Conservation (phyloP, 2,329 filamentous ascomycete genomes). For the Aspergillus sergii region DNA sequence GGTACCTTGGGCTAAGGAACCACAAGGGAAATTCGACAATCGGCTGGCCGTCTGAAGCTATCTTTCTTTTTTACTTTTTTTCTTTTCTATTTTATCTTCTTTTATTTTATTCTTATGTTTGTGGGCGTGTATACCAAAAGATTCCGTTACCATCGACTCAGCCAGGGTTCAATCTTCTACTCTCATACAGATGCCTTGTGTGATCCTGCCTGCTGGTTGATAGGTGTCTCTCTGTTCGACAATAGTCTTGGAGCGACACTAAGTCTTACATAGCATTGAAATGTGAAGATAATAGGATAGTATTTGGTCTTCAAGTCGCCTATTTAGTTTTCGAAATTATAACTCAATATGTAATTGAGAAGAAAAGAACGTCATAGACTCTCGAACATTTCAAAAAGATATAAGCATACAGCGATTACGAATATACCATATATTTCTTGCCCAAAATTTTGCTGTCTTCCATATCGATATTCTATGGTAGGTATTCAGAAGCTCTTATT, state of each 20-base stretch:
- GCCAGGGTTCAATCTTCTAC: not conserved
- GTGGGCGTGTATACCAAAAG: not conserved
- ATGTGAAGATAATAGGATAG: not conserved
- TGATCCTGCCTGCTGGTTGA: not conserved
- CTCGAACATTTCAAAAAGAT: not conserved
- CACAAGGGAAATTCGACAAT: slow-evolving; percentile 14
- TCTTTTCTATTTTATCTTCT: slow-evolving; percentile 1
- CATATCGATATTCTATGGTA: not conserved
- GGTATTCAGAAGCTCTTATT: not conserved
- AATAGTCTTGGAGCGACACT: not conserved
- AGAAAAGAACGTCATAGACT: not conserved
- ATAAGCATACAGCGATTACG: not conserved
- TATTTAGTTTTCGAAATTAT: not conserved
- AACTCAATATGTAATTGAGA: not conserved
- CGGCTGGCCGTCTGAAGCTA: slow-evolving; percentile 15
- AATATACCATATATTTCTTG: not conserved
- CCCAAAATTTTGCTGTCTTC: not conserved
- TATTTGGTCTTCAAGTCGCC: not conserved
- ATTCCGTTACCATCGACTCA: not conserved
- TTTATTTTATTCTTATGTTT: not conserved
- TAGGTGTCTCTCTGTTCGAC: not conserved
- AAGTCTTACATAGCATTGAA: not conserved
- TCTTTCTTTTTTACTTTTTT: slow-evolving; percentile 1
- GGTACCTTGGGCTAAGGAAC: not conserved
- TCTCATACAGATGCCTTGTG: not conserved